Evolutionary conservation across 2,329 filamentous ascomycete species (phyloP).

Genomic region (Ophiognomonia clavigignenti-juglandacearum): DNA sequence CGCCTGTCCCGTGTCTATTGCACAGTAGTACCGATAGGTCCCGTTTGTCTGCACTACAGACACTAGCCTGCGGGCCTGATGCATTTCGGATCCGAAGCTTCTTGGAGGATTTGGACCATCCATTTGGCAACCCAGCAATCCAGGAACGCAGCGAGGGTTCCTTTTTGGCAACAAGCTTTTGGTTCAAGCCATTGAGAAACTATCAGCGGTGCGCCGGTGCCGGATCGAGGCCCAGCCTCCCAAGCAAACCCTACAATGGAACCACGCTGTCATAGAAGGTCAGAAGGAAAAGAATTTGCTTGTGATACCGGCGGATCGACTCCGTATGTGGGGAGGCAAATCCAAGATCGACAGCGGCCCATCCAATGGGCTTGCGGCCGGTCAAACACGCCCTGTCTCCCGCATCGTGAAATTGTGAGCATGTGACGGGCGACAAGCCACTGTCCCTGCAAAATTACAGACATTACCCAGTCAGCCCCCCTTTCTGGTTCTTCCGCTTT

Average conservation of each 20-base stretch:
- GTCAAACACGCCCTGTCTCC: constrained; percentile 12
- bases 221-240: constrained; percentile 7
- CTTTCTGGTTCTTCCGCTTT: too few relatives aligned
- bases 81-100: too few relatives aligned
- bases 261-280: neutral
- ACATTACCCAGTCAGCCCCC: neutral
- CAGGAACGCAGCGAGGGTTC: too few relatives aligned
- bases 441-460: neutral
- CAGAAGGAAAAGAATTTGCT: constrained; percentile 17
- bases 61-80: too few relatives aligned
- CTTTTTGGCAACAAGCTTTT: too few relatives aligned
- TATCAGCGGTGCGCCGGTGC: too few relatives aligned
- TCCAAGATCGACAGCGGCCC: constrained; percentile 3
- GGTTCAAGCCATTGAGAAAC: too few relatives aligned
- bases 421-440: constrained; percentile 11
- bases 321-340: constrained; percentile 3
- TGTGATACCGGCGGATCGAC: constrained; percentile 11
- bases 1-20: too few relatives aligned
- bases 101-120: too few relatives aligned
- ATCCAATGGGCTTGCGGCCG: constrained; percentile 10
- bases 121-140: too few relatives aligned
- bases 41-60: too few relatives aligned
- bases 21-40: too few relatives aligned
- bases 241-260: neutral
- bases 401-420: constrained; percentile 10